These are phyloP conservation scores for Eucalyptus curtisii DNA, from an alignment of 345 rosid species.

Conservation along the genomic window DNA sequence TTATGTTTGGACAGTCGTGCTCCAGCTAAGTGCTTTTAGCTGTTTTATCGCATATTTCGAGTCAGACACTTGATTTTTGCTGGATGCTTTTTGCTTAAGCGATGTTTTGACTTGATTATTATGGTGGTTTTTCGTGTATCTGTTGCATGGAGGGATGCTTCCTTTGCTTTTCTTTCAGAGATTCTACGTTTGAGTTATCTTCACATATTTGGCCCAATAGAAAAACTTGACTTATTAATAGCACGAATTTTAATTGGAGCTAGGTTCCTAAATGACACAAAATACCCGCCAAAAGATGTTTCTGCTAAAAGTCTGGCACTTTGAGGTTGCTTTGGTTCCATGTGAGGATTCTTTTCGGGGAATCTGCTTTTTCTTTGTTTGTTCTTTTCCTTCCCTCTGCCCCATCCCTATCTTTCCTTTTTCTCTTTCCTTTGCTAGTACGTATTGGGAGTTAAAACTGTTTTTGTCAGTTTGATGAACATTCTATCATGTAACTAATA, in stretches of 20 bases:
- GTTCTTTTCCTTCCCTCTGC: constrained; percentile 36
- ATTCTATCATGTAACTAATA: neutral
- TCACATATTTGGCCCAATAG: neutral
- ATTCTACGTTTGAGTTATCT: constrained; percentile 5
- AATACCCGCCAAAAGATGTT: constrained; percentile 36
- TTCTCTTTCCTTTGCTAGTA: constrained; percentile 5
- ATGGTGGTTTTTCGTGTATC: neutral
- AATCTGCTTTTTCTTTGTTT: constrained; percentile 16
- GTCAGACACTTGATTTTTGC: neutral
- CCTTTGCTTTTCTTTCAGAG: neutral
- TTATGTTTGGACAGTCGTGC: neutral
- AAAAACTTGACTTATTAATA: neutral
- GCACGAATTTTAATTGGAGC: neutral
- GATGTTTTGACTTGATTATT: neutral
- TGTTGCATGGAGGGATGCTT: neutral
- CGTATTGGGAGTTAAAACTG: neutral
- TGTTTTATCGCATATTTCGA: neutral
- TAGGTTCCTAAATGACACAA: constrained; percentile 2
- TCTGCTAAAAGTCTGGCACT: constrained; percentile 28
- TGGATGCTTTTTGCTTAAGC: neutral
- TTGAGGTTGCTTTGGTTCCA: constrained; percentile 50
- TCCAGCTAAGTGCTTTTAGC: neutral
- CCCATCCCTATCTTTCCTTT: constrained; percentile 12
- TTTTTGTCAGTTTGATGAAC: neutral
- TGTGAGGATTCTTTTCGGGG: constrained; percentile 31